Conservation (phyloP, 768 basidiomycete species). For the Xerocomellus dryophilus region DNA sequence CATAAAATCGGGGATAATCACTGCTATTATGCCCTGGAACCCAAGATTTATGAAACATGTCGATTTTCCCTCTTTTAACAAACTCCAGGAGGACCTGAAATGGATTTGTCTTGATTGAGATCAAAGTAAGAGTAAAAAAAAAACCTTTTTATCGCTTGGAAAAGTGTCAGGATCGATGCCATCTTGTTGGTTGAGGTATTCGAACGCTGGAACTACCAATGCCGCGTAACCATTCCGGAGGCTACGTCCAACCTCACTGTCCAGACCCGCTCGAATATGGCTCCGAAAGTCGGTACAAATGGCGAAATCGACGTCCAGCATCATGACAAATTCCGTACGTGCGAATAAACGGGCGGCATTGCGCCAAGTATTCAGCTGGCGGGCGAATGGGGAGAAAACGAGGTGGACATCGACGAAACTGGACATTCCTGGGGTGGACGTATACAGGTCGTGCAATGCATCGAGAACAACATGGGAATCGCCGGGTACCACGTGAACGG, state of each 20-base stretch:
- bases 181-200: conserved; percentile 64
- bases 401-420: conserved; percentile 81
- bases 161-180: conserved; percentile 58
- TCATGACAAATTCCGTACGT: conserved; percentile 81
- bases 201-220: conserved; percentile 83
- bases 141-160: conserved; percentile 66
- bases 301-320: conserved; percentile 89
- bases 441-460: conserved; percentile 64
- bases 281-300: conserved; percentile 77
- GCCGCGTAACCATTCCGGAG: conserved; percentile 62
- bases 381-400: conserved; percentile 74
- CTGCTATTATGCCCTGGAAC: conserved; percentile 77
- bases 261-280: conserved; percentile 45
- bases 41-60: conserved; percentile 80
- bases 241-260: conserved; percentile 33
- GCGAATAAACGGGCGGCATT: conserved; percentile 84
- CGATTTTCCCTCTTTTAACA: conserved; percentile 53
- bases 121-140: neutral
- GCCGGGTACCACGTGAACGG: conserved; percentile 61
- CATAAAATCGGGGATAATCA: conserved; percentile 68
- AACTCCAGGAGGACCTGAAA: conserved; percentile 54
- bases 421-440: conserved; percentile 61
- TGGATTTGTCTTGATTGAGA: neutral
- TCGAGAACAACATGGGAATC: conserved; percentile 50
- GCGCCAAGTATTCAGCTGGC: conserved; percentile 89